Evolutionary conservation across 148 eudicot genomes (phyloP).

Genomic region (Rhododendron ovatum): DNA sequence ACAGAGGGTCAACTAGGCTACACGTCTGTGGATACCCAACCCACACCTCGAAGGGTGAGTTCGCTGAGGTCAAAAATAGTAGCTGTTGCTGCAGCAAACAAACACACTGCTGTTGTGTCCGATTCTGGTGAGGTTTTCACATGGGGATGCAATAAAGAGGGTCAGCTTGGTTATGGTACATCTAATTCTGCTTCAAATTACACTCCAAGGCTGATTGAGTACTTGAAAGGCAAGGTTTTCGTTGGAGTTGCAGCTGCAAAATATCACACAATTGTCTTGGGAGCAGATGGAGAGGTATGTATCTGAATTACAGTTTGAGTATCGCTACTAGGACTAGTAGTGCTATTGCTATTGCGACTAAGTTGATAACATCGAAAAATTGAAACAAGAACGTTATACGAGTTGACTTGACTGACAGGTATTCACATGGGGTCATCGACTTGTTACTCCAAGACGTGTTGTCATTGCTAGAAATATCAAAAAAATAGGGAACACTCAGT

Average conservation of each 20-base stretch:
- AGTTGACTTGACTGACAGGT: conserved; percentile 47
- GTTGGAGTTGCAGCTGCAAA: conserved; percentile 73
- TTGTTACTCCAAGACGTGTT: conserved; percentile 91
- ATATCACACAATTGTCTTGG: conserved; percentile 83
- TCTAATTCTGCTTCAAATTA: conserved; percentile 95
- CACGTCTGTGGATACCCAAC: conserved; percentile 92
- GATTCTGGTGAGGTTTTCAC: conserved; percentile 90
- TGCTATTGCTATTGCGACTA: not conserved
- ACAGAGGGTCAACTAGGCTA: conserved; percentile 99
- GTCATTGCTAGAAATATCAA: conserved; percentile 64
- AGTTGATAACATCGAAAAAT: not conserved
- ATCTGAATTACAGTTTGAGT: not conserved
- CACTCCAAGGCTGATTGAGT: conserved; percentile 83
- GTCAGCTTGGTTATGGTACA: conserved; percentile 99
- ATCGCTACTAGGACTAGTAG: not conserved
- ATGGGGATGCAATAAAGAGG: conserved; percentile 99
- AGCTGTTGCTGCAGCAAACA: conserved; percentile 96
- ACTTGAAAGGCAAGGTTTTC: conserved; percentile 79
- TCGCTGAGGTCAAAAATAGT: conserved; percentile 73
- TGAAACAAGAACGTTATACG: not conserved
- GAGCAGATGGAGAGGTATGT: conserved; percentile 94
- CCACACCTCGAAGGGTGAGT: conserved; percentile 94
- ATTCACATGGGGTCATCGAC: conserved; percentile 98
- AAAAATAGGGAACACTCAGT: conserved; percentile 54
- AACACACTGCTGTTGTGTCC: conserved; percentile 91